Base-by-base conservation (phyloP, 371 early-diverging fungal species). In the Choanephora cucurbitarum region DNA sequence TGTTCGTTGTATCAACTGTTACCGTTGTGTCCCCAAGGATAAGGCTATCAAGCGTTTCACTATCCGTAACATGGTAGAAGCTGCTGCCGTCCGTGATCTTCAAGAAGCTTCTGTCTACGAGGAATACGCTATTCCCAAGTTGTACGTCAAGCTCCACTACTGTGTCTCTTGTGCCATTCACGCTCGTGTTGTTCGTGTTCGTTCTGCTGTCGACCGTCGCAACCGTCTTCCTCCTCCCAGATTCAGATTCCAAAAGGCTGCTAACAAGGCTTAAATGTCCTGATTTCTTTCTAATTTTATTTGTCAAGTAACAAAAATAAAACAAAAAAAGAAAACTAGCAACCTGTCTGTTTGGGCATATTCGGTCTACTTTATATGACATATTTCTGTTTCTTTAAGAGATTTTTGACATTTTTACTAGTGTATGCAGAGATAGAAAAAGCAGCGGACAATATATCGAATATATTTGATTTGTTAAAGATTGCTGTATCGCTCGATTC, bases 161-260 rank as follows among this genome's bases (percentile, higher is more conserved):
- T 99, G 99, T 80, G 82, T 99, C 62, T 94, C 96, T 52, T 99
- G 99, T 86, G 99, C 98, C 55, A 97, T 99, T 70, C 99, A 99
- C 89, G 79, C 91, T 64, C 91, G 93, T 79, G 87, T 97, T 53
- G 99, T 99, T 64, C 94, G 97, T 84, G 97, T 96, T 48, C 92
- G 99, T 75, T 94, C 95, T 67, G 80, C 82, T 62, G 85, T 72
- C 40, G 92, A 86, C 70, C 93, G 99, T 75, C 91, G 95, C 72
- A 91, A 88, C 85, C 91, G 99, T 77, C 84, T 87, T 71, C 95
- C 96, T 65, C 97, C 97, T 65, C 88, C 82, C 64, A 88, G 93
- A 72, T 87, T 91, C 85, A 80, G 88, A 67, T 91, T 90, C 87
- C 86, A 87, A 58, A 79, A 76, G 64, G 46, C 64, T 58, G 64